These are phyloP conservation scores for Leccinellum rugosiceps DNA, from an alignment of 768 basidiomycete genomes.

Conservation along the genomic window DNA sequence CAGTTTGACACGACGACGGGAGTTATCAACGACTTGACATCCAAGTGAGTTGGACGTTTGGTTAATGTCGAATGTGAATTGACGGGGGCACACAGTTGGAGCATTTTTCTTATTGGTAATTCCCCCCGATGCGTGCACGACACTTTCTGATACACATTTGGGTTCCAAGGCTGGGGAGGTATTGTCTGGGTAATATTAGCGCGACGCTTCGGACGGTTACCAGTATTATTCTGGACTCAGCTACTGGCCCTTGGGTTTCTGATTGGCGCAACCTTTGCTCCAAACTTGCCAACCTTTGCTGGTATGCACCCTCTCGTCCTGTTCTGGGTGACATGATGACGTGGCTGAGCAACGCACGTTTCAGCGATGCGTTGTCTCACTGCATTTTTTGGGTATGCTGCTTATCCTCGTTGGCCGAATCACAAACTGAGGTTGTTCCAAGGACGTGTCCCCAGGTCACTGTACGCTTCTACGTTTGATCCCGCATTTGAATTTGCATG, in stretches of 20 bases:
- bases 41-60: conserved; percentile 27
- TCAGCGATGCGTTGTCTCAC: conserved; percentile 33
- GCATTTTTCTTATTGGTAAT: conserved; percentile 45
- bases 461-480: conserved; percentile 22
- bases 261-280: conserved; percentile 50
- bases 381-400: conserved; percentile 29
- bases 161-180: conserved; percentile 28
- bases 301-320: conserved; percentile 26
- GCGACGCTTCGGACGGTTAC: conserved; percentile 29
- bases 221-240: conserved; percentile 33
- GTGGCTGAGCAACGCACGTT: neutral
- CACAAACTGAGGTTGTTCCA: neutral
- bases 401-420: neutral
- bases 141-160: conserved; percentile 6
- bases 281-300: conserved; percentile 44
- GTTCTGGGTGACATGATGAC: neutral
- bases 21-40: conserved; percentile 51
- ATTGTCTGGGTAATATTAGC: conserved; percentile 29
- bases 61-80: neutral
- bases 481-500: neutral
- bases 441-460: conserved; percentile 53
- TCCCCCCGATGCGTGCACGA: neutral
- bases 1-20: conserved; percentile 45
- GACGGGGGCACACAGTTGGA: conserved; percentile 34
- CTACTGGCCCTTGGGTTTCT: conserved; percentile 45